These are phyloP conservation scores for Penicillium sp. DNA, from an alignment of 2,329 filamentous ascomycete genomes.

Conservation along the genomic window DNA sequence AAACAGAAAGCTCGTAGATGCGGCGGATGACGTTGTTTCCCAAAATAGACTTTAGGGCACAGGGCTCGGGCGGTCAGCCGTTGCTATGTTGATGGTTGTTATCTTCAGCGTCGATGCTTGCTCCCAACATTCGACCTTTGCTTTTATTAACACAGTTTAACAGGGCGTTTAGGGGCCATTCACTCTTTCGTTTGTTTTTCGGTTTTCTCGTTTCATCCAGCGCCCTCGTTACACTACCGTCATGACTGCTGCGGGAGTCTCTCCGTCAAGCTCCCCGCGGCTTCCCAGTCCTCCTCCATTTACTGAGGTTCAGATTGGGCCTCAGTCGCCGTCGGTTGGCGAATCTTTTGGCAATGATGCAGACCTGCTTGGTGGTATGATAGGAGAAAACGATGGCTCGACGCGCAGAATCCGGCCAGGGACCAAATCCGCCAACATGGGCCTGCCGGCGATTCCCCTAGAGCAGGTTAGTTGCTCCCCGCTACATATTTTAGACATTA, in stretches of 20 bases:
- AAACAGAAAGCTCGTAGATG: conserved; percentile 11
- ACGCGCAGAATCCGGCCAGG: conserved; percentile 86
- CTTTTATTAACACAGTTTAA: conserved; percentile 8
- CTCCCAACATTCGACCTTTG: conserved; percentile 16
- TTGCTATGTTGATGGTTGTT: conserved; percentile 24
- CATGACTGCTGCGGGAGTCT: conserved; percentile 49
- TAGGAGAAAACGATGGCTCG: conserved; percentile 68
- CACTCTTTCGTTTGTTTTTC: conserved; percentile 19
- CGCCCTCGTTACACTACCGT: conserved; percentile 16
- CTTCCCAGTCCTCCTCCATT: conserved; percentile 93
- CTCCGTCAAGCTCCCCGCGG: conserved; percentile 75
- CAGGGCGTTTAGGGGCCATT: conserved; percentile 17
- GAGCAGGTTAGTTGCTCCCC: conserved; percentile 64
- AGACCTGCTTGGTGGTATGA: conserved; percentile 53
- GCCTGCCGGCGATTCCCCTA: conserved; percentile 82
- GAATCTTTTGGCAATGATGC: conserved; percentile 61
- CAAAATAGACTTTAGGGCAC: conserved; percentile 26
- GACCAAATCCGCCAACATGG: conserved; percentile 91
- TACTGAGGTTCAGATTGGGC: conserved; percentile 87
- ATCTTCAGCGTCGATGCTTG: conserved; percentile 17
- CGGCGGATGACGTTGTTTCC: conserved; percentile 27
- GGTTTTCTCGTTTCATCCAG: conserved; percentile 16
- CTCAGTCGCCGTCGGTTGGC: conserved; percentile 69
- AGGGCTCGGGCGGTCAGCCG: conserved; percentile 33
- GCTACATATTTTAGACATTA: conserved; percentile 3